Base-by-base conservation (phyloP, 306 rosid genomes). In the Vicia villosa region DNA sequence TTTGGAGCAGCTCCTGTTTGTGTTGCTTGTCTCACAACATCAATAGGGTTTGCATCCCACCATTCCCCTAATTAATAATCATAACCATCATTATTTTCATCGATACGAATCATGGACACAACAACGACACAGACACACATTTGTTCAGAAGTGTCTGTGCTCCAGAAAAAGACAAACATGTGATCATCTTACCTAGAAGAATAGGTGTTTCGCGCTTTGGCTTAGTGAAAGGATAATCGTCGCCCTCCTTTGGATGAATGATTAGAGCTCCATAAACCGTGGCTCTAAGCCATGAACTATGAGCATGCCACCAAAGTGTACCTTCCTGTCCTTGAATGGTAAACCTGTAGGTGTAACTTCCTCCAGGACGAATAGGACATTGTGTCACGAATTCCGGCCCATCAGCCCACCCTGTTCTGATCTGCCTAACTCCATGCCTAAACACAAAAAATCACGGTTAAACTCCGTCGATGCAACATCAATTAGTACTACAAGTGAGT, bases 251-350 rank as follows among this genome's bases (percentile, higher is more conserved):
- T 0, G 99, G 99, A 26, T 63, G 91, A 74, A 94, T 88, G 65
- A 94, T 84, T 6, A 94, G 78, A 19, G 97, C 92, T 12, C 98
- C 98, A 72, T 93, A 87, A 36, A 93, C 96, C 0, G 97, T 93
- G 69, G 96, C 95, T 60, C 99, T 86, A 3, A 94, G 91, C 99
- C 99, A 94, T 10, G 97, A 88, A 80, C 95, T 94, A 50, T 94
- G 99, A 45, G 99, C 99, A 14, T 94, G 99, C 97, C 97, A 94
- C 99, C 99, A 94, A 8, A 94, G 77, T 11, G 99, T 94, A 3
- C 99, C 99, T 74, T 91, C 96, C 63, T 94, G 99, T 8, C 95
- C 95, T 73, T 90, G 75, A 47, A 94, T 41, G 0, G 97, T 91
- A 26, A 91, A 94, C 43, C 91, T 72, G 43, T 94, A 94, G 0